Percentiles rank a stretch among this genome's conserved stretches.
Evolutionary conservation across 164 flowering plant species (phyloP).

Genomic region (Vitis labrusca): DNA sequence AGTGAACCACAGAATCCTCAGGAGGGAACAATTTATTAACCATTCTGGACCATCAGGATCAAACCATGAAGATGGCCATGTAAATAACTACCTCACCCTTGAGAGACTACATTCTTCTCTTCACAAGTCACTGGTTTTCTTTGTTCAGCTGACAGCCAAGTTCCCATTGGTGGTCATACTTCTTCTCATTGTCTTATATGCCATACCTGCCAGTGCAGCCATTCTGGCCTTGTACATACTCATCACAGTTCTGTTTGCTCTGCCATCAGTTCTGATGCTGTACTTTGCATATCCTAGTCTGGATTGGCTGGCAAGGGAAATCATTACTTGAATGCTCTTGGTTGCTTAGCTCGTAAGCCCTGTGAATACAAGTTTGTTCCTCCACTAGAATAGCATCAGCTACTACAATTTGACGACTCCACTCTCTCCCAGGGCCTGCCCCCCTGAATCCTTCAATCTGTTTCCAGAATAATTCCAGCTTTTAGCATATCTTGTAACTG

Average conservation of each 20-base stretch:
- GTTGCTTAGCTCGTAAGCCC: constrained; percentile 2
- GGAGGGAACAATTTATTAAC: constrained; percentile 31
- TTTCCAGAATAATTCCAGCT: no score
- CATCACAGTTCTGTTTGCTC: constrained; percentile 76
- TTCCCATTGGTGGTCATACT: constrained; percentile 81
- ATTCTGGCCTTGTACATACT: constrained; percentile 75
- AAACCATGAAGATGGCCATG: constrained; percentile 14
- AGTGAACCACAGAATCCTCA: constrained; percentile 20
- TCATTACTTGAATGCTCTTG: constrained; percentile 47
- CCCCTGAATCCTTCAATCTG: no score
- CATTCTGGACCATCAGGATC: constrained; percentile 28
- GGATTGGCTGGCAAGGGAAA: constrained; percentile 96
- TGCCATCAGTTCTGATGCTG: constrained; percentile 86
- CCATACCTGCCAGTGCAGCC: constrained; percentile 83
- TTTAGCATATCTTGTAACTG: no score
- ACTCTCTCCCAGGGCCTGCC: constrained; percentile 22
- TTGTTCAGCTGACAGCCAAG: constrained; percentile 76
- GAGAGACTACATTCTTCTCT: constrained; percentile 55
- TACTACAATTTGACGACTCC: constrained; percentile 9
- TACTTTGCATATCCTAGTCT: constrained; percentile 91
- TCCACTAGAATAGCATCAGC: background rate
- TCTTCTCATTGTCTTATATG: constrained; percentile 68
- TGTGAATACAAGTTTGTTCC: constrained; percentile 9
- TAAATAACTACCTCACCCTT: constrained; percentile 24
- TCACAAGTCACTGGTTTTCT: constrained; percentile 63